Percentiles rank a stretch among this genome's conserved stretches.
phyloP scores from a whole-genome alignment of 345 rosid genomes.

The Cardamine resedifolia region DNA sequence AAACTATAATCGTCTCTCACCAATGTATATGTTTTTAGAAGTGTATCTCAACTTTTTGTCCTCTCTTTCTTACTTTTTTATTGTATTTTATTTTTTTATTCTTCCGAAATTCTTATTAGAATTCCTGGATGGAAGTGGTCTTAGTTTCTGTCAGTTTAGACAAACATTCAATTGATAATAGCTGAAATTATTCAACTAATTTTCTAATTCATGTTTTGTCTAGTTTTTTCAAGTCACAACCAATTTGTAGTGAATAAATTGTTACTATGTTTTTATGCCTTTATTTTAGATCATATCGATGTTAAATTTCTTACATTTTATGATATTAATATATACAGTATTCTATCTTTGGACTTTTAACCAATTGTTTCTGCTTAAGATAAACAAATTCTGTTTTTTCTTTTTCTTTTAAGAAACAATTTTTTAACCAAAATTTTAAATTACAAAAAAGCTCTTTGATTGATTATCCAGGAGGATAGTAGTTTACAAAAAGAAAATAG shows the following conservation, averaged over 20 bases:
- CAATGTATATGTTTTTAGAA: too few relatives aligned
- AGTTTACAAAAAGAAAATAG: too few relatives aligned
- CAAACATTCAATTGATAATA: neutral
- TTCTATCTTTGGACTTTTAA: neutral
- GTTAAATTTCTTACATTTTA: neutral
- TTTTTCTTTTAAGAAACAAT: neutral
- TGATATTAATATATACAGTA: neutral
- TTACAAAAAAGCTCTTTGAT: neutral
- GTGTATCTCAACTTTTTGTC: too few relatives aligned
- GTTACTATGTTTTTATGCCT: neutral
- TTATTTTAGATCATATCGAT: neutral
- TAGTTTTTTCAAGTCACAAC: neutral
- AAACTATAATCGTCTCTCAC: too few relatives aligned
- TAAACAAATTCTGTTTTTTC: neutral
- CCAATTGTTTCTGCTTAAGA: neutral
- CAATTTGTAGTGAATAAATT: neutral
- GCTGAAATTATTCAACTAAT: neutral
- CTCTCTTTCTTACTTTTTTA: too few relatives aligned
- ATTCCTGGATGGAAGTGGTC: too few relatives aligned
- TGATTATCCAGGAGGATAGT: too few relatives aligned
- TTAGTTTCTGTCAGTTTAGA: neutral
- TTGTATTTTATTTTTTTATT: too few relatives aligned
- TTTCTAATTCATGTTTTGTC: neutral
- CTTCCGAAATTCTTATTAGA: too few relatives aligned
- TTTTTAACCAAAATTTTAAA: neutral